Conservation (phyloP, 2,329 filamentous ascomycete genomes). For the Aplosporella prunicola region DNA sequence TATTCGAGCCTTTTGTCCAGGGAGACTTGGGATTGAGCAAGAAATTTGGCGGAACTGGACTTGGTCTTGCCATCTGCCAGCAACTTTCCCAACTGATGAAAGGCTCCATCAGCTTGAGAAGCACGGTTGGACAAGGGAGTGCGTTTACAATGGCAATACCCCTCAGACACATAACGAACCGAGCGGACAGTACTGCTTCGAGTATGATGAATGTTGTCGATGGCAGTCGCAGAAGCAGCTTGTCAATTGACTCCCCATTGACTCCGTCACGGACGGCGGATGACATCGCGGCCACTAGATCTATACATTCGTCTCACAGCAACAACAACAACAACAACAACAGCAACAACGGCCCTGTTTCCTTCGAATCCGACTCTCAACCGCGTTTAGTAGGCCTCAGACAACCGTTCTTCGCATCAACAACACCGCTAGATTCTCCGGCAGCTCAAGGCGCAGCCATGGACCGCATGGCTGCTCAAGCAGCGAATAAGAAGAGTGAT, state of each 20-base stretch:
- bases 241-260: conserved; percentile 8
- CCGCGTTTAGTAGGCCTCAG: conserved; percentile 75
- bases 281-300: conserved; percentile 23
- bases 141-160: conserved; percentile 78
- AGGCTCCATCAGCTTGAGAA: conserved; percentile 62
- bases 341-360: conserved; percentile 21
- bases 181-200: conserved; percentile 44
- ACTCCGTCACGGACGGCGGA: conserved; percentile 15
- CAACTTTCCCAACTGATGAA: conserved; percentile 79
- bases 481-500: conserved; percentile 44
- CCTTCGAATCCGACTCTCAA: conserved; percentile 53
- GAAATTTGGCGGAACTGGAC: conserved; percentile 79
- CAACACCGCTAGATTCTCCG: conserved; percentile 39
- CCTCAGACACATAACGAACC: conserved; percentile 63
- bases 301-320: conserved; percentile 24
- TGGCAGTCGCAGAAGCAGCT: conserved; percentile 15
- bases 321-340: conserved; percentile 19
- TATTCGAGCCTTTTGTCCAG: conserved; percentile 92
- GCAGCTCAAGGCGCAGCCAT: conserved; percentile 57
- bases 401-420: conserved; percentile 65
- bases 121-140: conserved; percentile 63
- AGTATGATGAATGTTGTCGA: conserved; percentile 21
- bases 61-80: conserved; percentile 81
- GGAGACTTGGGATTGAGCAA: conserved; percentile 83
- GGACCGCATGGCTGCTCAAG: conserved; percentile 55